phyloP scores from a whole-genome alignment of 768 basidiomycete genomes.

The Lentinula sp. region DNA sequence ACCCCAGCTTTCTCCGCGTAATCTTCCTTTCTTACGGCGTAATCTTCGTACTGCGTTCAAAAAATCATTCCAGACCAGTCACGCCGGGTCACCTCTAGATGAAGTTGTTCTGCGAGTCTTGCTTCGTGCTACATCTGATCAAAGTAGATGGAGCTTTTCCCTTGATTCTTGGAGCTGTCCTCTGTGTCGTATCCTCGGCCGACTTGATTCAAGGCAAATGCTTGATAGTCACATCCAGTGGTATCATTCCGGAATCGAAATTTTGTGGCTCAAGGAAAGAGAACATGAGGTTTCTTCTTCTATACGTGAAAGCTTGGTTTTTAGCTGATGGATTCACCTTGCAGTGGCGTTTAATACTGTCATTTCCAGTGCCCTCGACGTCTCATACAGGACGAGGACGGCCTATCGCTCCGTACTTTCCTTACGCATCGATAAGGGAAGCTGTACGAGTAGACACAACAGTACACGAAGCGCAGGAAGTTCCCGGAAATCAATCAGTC shows the following conservation, averaged over 20 bases:
- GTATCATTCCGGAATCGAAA: conserved; percentile 2
- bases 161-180: conserved; percentile 7
- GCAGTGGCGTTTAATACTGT: conserved; percentile 1
- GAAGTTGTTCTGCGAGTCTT: neutral
- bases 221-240: conserved; percentile 5
- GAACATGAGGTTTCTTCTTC: neutral
- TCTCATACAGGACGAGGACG: neutral
- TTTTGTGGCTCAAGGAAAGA: conserved; percentile 1
- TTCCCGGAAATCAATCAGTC: neutral
- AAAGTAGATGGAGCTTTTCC: neutral
- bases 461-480: neutral
- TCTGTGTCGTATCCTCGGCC: conserved; percentile 5
- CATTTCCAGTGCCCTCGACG: neutral
- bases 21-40: conserved; percentile 2
- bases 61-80: neutral
- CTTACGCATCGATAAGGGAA: neutral
- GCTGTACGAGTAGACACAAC: neutral
- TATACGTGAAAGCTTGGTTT: neutral
- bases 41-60: conserved; percentile 2
- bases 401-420: neutral
- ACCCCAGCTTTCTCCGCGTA: neutral
- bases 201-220: conserved; percentile 6
- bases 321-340: neutral
- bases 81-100: neutral
- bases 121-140: neutral